Percentiles rank a stretch among this genome's conserved stretches.
phyloP scores from a whole-genome alignment of 495 filamentous ascomycete species.

The Niebla homalea region DNA sequence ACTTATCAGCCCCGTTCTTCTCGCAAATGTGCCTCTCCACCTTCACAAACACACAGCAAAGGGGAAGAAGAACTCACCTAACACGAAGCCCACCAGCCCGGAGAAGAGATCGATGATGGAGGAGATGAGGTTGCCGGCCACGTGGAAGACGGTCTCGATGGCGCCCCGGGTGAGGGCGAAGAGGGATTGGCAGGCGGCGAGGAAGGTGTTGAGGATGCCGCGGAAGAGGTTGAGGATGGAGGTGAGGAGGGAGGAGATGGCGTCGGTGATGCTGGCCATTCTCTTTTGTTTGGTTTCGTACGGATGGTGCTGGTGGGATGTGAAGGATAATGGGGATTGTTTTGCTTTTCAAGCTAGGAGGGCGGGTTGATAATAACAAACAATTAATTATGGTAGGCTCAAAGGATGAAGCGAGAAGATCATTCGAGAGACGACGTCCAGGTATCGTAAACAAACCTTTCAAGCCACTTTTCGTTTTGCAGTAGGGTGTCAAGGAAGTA shows the following conservation, averaged over 20 bases:
- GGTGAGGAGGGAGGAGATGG: slow-evolving; percentile 26
- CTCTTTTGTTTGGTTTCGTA: background rate
- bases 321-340: background rate
- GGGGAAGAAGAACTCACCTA: slow-evolving; percentile 26
- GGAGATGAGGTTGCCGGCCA: slow-evolving; percentile 14
- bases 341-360: background rate
- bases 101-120: slow-evolving; percentile 22
- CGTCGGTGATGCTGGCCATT: slow-evolving; percentile 25
- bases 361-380: no score
- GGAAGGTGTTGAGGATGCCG: slow-evolving; percentile 21
- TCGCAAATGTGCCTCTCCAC: no score
- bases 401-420: no score
- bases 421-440: no score
- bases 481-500: no score
- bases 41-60: slow-evolving; percentile 9
- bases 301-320: background rate
- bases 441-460: no score
- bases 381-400: no score
- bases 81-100: slow-evolving; percentile 27
- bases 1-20: no score
- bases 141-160: slow-evolving; percentile 18
- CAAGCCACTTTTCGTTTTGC: no score
- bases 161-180: slow-evolving; percentile 13
- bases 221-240: slow-evolving; percentile 18
- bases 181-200: slow-evolving; percentile 24